phyloP scores from a whole-genome alignment of 2,329 filamentous ascomycete genomes.

The Aureobasidium pullulans region DNA sequence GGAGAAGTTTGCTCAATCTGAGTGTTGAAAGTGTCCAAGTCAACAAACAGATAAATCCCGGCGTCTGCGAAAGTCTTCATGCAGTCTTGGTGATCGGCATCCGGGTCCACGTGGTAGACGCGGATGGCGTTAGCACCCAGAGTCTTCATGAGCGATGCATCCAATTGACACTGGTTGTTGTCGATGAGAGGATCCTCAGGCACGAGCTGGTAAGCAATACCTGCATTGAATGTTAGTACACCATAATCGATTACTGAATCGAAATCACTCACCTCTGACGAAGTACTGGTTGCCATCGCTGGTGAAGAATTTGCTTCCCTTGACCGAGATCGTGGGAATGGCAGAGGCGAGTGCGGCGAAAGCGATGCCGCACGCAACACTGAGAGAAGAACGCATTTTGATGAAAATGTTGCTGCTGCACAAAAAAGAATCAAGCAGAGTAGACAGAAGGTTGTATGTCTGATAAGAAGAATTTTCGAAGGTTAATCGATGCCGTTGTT shows the following conservation, averaged over 20 bases:
- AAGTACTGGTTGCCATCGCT: slow-evolving; percentile 75
- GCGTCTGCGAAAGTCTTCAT: slow-evolving; percentile 73
- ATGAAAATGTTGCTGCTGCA: not conserved
- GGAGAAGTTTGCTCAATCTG: slow-evolving; percentile 57
- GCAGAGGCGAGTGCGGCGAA: slow-evolving; percentile 34
- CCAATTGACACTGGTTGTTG: slow-evolving; percentile 65
- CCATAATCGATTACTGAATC: not conserved
- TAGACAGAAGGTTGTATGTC: not conserved
- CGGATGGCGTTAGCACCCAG: slow-evolving; percentile 78
- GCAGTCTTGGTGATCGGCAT: slow-evolving; percentile 65
- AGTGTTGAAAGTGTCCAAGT: slow-evolving; percentile 68
- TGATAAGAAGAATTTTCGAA: not conserved
- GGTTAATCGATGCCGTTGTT: not conserved
- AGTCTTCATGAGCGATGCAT: slow-evolving; percentile 69
- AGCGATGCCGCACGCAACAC: slow-evolving; percentile 1
- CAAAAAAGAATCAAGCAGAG: not conserved
- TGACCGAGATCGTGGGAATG: slow-evolving; percentile 49
- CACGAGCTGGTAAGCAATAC: slow-evolving; percentile 40
- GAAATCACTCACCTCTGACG: slow-evolving; percentile 57
- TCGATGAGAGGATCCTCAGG: slow-evolving; percentile 69
- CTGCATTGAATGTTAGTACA: slow-evolving; percentile 36
- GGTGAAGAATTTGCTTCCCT: slow-evolving; percentile 80
- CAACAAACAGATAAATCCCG: slow-evolving; percentile 77
- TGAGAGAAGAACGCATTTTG: not conserved
- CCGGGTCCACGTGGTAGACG: slow-evolving; percentile 72